Conservation (phyloP, 768 basidiomycete species). For the Suillus tomentosus region DNA sequence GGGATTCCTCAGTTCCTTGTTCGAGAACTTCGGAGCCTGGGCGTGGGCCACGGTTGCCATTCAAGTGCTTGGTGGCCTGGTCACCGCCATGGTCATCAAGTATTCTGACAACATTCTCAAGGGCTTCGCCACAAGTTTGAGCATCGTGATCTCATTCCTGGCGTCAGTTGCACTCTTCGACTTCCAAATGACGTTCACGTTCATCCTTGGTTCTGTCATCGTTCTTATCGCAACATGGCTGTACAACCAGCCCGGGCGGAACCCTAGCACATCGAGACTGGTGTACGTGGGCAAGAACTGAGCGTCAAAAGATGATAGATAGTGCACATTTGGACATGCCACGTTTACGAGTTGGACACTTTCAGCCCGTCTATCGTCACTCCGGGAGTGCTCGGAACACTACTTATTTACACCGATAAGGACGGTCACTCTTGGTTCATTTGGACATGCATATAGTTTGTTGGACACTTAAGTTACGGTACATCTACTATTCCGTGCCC, state of each 20-base stretch:
- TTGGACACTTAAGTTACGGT: conserved; percentile 24
- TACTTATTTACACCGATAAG: conserved; percentile 20
- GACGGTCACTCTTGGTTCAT: conserved; percentile 29
- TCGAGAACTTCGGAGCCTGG: conserved; percentile 86
- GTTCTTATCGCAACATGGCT: conserved; percentile 91
- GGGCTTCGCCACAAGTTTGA: conserved; percentile 93
- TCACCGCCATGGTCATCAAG: conserved; percentile 94
- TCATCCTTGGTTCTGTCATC: conserved; percentile 79
- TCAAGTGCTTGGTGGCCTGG: conserved; percentile 88
- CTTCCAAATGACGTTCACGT: conserved; percentile 84
- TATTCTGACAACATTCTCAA: conserved; percentile 91
- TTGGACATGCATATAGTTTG: conserved; percentile 23
- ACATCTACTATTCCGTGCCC: conserved; percentile 21
- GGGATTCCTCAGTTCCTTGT: conserved; percentile 54
- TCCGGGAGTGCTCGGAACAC: conserved; percentile 15
- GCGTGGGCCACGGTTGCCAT: conserved; percentile 89
- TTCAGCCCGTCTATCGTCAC: neutral
- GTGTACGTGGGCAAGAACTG: conserved; percentile 30
- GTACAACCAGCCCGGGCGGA: conserved; percentile 71
- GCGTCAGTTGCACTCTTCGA: conserved; percentile 89
- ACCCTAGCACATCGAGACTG: conserved; percentile 32
- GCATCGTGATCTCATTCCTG: conserved; percentile 93
- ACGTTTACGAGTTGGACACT: conserved; percentile 9
- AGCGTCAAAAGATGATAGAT: conserved; percentile 3
- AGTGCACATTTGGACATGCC: conserved; percentile 2